Evolutionary conservation across 2,329 filamentous ascomycete species (phyloP).

Genomic region (Cryoendolithus antarcticus): DNA sequence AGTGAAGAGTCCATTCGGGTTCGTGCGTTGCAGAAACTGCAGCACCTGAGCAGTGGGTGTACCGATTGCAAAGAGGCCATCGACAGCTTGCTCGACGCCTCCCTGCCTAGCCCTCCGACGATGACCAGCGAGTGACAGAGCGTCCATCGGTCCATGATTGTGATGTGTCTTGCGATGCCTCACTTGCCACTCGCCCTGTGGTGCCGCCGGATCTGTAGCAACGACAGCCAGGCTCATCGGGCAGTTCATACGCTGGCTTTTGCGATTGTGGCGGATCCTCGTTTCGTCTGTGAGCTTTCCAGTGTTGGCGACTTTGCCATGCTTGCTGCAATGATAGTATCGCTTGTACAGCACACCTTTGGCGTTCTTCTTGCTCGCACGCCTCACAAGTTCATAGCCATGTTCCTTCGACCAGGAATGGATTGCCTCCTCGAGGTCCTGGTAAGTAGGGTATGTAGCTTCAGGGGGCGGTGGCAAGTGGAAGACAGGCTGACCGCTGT

Average conservation of each 20-base stretch:
- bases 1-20: constrained; percentile 22
- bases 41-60: constrained; percentile 20
- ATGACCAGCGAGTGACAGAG: constrained; percentile 18
- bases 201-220: constrained; percentile 17
- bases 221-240: constrained; percentile 22
- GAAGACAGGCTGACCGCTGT: constrained; percentile 17
- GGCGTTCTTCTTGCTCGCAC: constrained; percentile 23
- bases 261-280: constrained; percentile 16
- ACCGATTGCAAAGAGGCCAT: constrained; percentile 21
- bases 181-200: constrained; percentile 21
- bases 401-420: constrained; percentile 23
- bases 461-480: constrained; percentile 22
- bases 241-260: constrained; percentile 19
- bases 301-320: constrained; percentile 17
- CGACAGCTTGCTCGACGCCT: constrained; percentile 20
- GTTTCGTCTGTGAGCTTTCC: constrained; percentile 15
- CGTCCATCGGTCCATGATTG: constrained; percentile 21
- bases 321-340: constrained; percentile 23
- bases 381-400: constrained; percentile 22
- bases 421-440: constrained; percentile 19
- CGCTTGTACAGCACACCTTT: constrained; percentile 22
- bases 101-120: constrained; percentile 18
- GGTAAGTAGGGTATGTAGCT: constrained; percentile 14
- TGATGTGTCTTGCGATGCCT: constrained; percentile 21
- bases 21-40: constrained; percentile 20